Base-by-base conservation (phyloP, 2,329 filamentous ascomycete species). In the Fusarium paranaense region DNA sequence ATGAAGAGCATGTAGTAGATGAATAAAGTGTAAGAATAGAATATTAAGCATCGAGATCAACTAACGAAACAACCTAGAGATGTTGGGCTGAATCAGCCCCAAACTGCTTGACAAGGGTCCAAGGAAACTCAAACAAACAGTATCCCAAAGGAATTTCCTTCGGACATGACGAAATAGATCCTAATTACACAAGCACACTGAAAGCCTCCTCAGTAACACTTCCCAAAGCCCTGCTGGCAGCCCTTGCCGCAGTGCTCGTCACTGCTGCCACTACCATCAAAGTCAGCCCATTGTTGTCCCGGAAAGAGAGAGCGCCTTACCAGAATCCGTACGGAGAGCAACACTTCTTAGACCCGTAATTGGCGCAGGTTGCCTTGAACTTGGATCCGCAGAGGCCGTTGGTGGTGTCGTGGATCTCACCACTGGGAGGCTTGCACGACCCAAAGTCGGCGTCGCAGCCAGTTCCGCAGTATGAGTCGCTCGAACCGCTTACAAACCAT, bases 361-460 rank as follows among this genome's bases (percentile, higher is more conserved):
- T 79, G 20, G 67, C 47, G 62, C 83, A 84, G 0, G 79, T 80
- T 9, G 82, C 80, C n/a, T 73, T 69, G 62, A 80, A 80, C 16
- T 61, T 50, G 7, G 70, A 57, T 6, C 82, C 83, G 62, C 83
- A 84, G 37, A 84, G 78, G 10, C 82, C 82, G 65, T 83, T 83
- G 42, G 82, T 82, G 32, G 81, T 82, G 62, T 82, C 75, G 37
- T 73, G 71, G 32, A 81, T 61, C 13, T 72, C 72, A 6, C 64
- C 63, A 27, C 66, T 60, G 6, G 67, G 68, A 32, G 77, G 73
- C 59, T 76, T 74, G 70, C 83, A 84, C 38, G 76, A 76, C 38
- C 83, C 82, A 75, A 81, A 84, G 64, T 79, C 77, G 18, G 71
- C 59, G 63, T 83, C 76, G 69, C 83, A 84, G n/a, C 83, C 82